Base-by-base conservation (phyloP, 2,329 filamentous ascomycete species). In the Drechmeria coniospora region DNA sequence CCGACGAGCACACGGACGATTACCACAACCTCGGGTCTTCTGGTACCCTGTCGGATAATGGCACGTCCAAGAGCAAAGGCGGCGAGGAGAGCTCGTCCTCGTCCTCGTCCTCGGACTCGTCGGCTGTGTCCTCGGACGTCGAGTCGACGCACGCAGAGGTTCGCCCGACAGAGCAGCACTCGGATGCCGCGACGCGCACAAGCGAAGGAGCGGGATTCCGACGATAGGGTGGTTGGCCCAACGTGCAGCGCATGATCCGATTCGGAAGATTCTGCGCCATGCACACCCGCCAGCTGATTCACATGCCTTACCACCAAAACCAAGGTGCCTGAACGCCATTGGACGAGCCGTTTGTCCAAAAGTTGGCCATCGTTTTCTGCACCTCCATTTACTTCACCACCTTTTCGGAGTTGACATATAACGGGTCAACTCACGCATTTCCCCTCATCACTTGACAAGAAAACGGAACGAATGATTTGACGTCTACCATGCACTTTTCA, bases 21-120 rank as follows among this genome's bases (percentile, higher is more conserved):
- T 64, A 58, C 36, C 51, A 50, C 30, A 60, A 59, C 40, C 49
- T 63, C 34, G 48, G 54, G 12, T 65, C 61, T 8, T 56, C 61
- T 4, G 49, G 51, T 14, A 53, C 60, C 16, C 40, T 63, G 5
- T 46, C 49, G 4, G 50, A 39, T 42, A 51, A 36, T 23, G 51
- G 41, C 14, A 45, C 42, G 26, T 51, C 49, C 30, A 46, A 49
- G 32, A 41, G 39, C 27, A 42, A 49, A 25, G 29, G 36, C 15
- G 46, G 46, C 26, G 51, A 48, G 14, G 53, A 53, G 22, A 46
- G 46, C 2, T 46, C 33, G 8, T 37, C 36, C 10, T 36, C 33
- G 8, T 37, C 36, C 10, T 36, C 35, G 16, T 32, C 36, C 6
- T 40, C 44, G 4, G 30, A 30, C 14, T 43, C 39, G 2, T 44